phyloP scores from a whole-genome alignment of 2,329 filamentous ascomycete genomes.

The Alternaria postmessia region DNA sequence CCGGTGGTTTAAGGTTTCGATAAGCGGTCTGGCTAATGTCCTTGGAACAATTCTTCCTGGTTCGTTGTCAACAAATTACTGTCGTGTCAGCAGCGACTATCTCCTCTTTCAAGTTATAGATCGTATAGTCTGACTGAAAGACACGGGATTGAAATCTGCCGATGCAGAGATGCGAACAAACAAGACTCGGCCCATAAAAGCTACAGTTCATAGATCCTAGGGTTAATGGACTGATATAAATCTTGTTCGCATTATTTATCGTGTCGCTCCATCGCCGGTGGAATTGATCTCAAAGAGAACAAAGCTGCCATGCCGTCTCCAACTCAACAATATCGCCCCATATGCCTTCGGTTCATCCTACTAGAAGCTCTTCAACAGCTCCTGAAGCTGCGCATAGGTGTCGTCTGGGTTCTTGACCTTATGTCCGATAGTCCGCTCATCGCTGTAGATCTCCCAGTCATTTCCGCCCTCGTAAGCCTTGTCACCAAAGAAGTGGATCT shows the following conservation, averaged over 20 bases:
- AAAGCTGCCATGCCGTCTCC: background rate
- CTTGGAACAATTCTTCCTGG: background rate
- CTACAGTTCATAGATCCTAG: background rate
- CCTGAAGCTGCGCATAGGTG: conserved; percentile 79
- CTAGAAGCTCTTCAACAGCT: conserved; percentile 67
- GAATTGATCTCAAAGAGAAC: too few relatives aligned
- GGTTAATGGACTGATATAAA: background rate
- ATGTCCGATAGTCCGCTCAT: conserved; percentile 84
- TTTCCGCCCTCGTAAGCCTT: conserved; percentile 92
- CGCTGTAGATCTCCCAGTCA: conserved; percentile 91
- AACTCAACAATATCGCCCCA: background rate
- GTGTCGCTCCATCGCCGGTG: background rate
- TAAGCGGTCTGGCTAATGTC: background rate
- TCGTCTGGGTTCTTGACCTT: conserved; percentile 82
- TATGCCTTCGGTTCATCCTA: conserved; percentile 4
- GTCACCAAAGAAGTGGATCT: conserved; percentile 97
- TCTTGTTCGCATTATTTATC: conserved; percentile 1
- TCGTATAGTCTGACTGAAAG: background rate
- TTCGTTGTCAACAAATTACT: background rate
- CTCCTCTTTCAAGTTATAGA: background rate
- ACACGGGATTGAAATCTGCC: background rate
- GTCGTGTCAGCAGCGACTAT: background rate
- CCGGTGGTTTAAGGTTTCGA: background rate
- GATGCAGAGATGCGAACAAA: background rate
- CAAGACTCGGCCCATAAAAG: background rate